Conservation (phyloP, 208 protist species). For the Tritrichomonas musculus region DNA sequence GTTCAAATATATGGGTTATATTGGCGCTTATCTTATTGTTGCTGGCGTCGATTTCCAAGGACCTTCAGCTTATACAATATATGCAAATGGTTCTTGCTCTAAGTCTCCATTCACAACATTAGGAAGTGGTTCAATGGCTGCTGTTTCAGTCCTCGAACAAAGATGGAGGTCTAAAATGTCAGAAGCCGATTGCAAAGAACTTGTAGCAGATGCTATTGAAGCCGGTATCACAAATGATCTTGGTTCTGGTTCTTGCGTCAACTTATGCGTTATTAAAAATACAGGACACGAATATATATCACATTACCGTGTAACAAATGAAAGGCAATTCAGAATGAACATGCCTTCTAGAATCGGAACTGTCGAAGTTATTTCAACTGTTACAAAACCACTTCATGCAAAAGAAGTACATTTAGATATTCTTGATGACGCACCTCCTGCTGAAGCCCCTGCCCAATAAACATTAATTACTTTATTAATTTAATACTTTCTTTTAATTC, state of each 20-base stretch:
- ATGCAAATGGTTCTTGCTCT: constrained; percentile 91
- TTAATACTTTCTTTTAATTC: too few relatives aligned
- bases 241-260: constrained; percentile 96
- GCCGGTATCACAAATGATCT: constrained; percentile 99
- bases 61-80: constrained; percentile 80
- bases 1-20: constrained; percentile 92
- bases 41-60: constrained; percentile 95
- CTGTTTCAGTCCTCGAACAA: constrained; percentile 93
- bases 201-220: constrained; percentile 67
- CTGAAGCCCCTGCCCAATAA: too few relatives aligned
- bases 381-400: not conserved
- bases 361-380: not conserved
- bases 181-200: constrained; percentile 86
- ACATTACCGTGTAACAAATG: not conserved
- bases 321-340: not conserved
- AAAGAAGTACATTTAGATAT: constrained; percentile 20
- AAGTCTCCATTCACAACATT: constrained; percentile 96
- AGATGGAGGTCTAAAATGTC: constrained; percentile 78
- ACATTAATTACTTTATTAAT: too few relatives aligned
- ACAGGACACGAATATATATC: not conserved
- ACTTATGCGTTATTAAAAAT: constrained; percentile 86
- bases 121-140: constrained; percentile 97
- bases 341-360: not conserved
- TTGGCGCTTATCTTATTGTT: constrained; percentile 94
- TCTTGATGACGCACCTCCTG: not conserved